Base-by-base conservation (phyloP, 768 basidiomycete species). In the Lyophyllum semitale region DNA sequence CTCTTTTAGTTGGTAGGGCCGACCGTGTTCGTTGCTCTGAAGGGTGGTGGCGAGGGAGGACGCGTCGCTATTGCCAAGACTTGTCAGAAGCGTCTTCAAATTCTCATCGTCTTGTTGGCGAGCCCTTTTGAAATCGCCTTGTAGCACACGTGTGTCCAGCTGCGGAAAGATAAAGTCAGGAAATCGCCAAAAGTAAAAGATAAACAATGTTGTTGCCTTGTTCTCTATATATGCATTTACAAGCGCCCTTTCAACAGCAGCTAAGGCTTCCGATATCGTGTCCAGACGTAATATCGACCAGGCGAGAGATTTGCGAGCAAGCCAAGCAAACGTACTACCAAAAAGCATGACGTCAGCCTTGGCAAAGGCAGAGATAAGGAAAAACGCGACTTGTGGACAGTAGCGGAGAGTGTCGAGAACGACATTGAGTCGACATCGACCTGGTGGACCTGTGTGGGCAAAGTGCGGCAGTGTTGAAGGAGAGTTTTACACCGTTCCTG, bases 401-500 rank as follows among this genome's bases (percentile, higher is more conserved):
- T 11, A 43, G 17, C n/a, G 2, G 48, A 27, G n/a, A 35, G 35
- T n/a, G 20, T 27, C 9, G 51, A 20, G 18, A 33, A 17, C 9
- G 40, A 20, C 40, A 33, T 48, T 25, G 29, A 37, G 8, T 29
- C 33, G 40, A 15, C 25, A 55, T 20, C 20, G 17, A 38, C n/a
- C 2, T 2, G n/a, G 38, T n/a, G n/a, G 35, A 53, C 53, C 20
- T 51, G 52, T 29, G 30, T 48, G n/a, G 50, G 48, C n/a, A 60
- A 40, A 33, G 49, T 51, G 15, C 43, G 55, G 46, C 52, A 58
- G 37, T 57, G 48, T 40, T 53, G 43, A 22, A 54, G 50, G 22
- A 60, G 52, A 15, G 43, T 51, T 48, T 40, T 60, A 35, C 56
- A 58, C 48, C 53, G 56, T 54, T 60, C 53, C 44, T 54, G 57